phyloP scores from a whole-genome alignment of 2,329 filamentous ascomycete genomes.

The Sodiomyces alkalinus region DNA sequence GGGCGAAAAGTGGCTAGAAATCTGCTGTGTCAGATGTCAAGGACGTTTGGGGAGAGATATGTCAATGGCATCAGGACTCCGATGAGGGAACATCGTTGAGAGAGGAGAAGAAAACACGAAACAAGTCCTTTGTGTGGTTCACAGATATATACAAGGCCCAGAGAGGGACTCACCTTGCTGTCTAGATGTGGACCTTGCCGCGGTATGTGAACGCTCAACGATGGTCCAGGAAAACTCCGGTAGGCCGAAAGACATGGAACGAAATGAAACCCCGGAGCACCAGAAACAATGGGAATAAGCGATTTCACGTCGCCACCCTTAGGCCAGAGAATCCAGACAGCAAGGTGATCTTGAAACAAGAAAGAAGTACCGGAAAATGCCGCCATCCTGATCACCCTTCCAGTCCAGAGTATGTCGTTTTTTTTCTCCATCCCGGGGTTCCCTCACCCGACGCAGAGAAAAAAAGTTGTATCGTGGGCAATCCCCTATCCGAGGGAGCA shows the following conservation, averaged over 20 bases:
- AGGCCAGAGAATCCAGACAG: slow-evolving; percentile 6
- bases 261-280: slow-evolving; percentile 5
- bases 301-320: slow-evolving; percentile 7
- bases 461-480: too few relatives aligned
- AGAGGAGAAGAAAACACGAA: slow-evolving; percentile 1
- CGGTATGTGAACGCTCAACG: slow-evolving; percentile 6
- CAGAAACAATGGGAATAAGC: slow-evolving; percentile 3
- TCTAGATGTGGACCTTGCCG: slow-evolving; percentile 7
- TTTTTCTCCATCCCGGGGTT: slow-evolving; percentile 7
- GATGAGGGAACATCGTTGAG: too few relatives aligned
- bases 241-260: slow-evolving; percentile 5
- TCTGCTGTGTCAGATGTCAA: neutral
- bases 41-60: neutral
- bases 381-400: too few relatives aligned
- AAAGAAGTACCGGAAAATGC: slow-evolving; percentile 1
- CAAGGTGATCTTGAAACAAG: slow-evolving; percentile 7
- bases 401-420: slow-evolving; percentile 3
- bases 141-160: slow-evolving; percentile 6
- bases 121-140: slow-evolving; percentile 1
- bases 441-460: neutral
- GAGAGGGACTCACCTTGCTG: slow-evolving; percentile 9
- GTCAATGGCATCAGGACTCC: neutral
- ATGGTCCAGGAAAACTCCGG: slow-evolving; percentile 7
- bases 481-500: too few relatives aligned
- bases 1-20: too few relatives aligned